Conservation (phyloP, 768 basidiomycete genomes). For the Mycena venus region DNA sequence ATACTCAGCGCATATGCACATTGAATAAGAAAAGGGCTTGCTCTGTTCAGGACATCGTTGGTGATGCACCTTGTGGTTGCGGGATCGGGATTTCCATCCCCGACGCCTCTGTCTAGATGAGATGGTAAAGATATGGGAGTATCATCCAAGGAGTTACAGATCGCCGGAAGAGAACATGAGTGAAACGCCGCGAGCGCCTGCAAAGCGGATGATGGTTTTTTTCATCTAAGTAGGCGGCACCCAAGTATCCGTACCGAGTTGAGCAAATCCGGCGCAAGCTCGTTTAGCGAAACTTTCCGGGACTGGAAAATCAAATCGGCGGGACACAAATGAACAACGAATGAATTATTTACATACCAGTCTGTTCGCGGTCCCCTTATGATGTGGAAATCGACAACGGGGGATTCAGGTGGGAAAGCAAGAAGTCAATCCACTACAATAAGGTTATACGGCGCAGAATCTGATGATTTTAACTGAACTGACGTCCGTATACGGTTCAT, state of each 20-base stretch:
- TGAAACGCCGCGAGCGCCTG: slow-evolving; percentile 65
- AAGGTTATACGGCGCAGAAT: neutral
- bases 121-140: slow-evolving; percentile 36
- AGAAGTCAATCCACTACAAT: slow-evolving; percentile 63
- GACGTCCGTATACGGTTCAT: slow-evolving; percentile 52
- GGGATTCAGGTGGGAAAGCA: slow-evolving; percentile 51
- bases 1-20: neutral
- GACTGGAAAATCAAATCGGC: slow-evolving; percentile 48
- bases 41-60: slow-evolving; percentile 60
- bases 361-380: slow-evolving; percentile 70
- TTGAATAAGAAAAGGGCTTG: neutral
- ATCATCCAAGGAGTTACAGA: slow-evolving; percentile 43
- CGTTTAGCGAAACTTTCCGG: slow-evolving; percentile 59
- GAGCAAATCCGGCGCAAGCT: slow-evolving; percentile 61
- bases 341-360: slow-evolving; percentile 48
- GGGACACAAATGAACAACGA: neutral
- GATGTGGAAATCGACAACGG: slow-evolving; percentile 66
- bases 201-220: neutral
- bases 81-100: slow-evolving; percentile 59
- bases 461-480: neutral
- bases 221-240: neutral
- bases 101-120: slow-evolving; percentile 65
- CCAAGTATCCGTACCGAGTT: slow-evolving; percentile 50
- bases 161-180: slow-evolving; percentile 69
- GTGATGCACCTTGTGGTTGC: slow-evolving; percentile 56